Conservation (phyloP, 306 rosid species). For the Cotoneaster glaucophyllus region DNA sequence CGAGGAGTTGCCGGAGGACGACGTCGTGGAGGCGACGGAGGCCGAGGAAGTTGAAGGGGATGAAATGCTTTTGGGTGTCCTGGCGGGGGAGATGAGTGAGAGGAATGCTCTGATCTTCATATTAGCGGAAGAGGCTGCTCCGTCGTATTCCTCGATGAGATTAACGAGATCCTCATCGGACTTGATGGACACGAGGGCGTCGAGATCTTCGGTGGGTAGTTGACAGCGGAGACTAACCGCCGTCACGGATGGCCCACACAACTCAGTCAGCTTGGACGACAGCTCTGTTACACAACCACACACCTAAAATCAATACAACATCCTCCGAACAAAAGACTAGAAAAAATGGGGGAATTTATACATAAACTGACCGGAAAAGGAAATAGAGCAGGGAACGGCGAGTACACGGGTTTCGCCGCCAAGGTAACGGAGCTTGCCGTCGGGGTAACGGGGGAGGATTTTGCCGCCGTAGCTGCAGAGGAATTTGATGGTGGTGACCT, state of each 20-base stretch:
- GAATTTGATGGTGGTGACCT: constrained; percentile 51
- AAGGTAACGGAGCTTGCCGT: constrained; percentile 82
- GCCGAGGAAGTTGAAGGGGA: constrained; percentile 33
- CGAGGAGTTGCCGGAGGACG: not conserved
- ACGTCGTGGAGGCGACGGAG: constrained; percentile 43
- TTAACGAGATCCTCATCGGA: constrained; percentile 82
- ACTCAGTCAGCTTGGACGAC: constrained; percentile 53
- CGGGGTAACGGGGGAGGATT: constrained; percentile 90
- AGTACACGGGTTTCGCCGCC: constrained; percentile 94
- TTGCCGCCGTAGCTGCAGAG: constrained; percentile 91
- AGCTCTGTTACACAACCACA: constrained; percentile 44
- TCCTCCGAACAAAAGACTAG: not conserved
- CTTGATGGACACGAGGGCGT: constrained; percentile 81
- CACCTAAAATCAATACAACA: not conserved
- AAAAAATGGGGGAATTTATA: not conserved
- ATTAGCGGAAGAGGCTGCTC: constrained; percentile 24
- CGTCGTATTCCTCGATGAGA: constrained; percentile 81
- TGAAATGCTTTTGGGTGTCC: constrained; percentile 28
- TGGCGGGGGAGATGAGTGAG: constrained; percentile 38
- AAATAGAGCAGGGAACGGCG: constrained; percentile 58
- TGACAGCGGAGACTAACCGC: constrained; percentile 70
- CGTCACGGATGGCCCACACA: constrained; percentile 54
- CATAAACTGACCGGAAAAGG: constrained; percentile 64
- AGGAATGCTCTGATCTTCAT: constrained; percentile 84
- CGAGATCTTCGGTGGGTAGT: constrained; percentile 82